Base-by-base conservation (phyloP, 1,284 basidiomycete species). In the Malassezia psittaci region DNA sequence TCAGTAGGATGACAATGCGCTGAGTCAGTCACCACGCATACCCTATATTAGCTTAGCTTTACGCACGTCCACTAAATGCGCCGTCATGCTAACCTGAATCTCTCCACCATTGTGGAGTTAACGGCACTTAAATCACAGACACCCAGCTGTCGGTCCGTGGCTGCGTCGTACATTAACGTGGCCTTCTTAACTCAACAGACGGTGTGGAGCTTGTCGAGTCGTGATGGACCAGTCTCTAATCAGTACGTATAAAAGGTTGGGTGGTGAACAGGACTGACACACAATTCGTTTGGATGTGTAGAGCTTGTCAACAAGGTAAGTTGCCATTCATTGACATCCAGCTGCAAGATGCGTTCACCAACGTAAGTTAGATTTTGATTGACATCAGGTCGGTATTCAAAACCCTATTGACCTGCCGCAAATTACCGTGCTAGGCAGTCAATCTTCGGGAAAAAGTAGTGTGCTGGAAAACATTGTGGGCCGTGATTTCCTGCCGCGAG, bases 401-500 rank as follows among this genome's bases (percentile, higher is more conserved):
- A 76, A 75, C 54, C 67, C 74, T 5, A 72, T 76, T 57, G 80
- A 81, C 65, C 61, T 81, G 60, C 80, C 80, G 15, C 80, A 81
- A 71, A 81, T 81, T 63, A 77, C 79, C 4, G 64, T 66, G 42
- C 57, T 66, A 3, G 64, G 64, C 24, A 63, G 61, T 11, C 80
- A 81, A 64, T 77, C 76, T 62, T 79, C 77, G 29, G 75, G 75
- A 48, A 80, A 80, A 69, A 79, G 78, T 44, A 79, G 79, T 18
- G 79, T 80, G 6, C 48, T 46, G 9, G 56, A 94, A 88, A 96
- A 96, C 79, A 90, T 96, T 66, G 93, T 96, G 51, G 93, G 91
- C 59, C 83, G 91, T 66, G 64, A 66, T 77, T 96, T 96, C 80
- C 76, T 96, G 69, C 91, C 91, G 76, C 86, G 91, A 80, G 93